Evolutionary conservation across 257 asterid species (phyloP).

Genomic region (Catharanthus roseus): DNA sequence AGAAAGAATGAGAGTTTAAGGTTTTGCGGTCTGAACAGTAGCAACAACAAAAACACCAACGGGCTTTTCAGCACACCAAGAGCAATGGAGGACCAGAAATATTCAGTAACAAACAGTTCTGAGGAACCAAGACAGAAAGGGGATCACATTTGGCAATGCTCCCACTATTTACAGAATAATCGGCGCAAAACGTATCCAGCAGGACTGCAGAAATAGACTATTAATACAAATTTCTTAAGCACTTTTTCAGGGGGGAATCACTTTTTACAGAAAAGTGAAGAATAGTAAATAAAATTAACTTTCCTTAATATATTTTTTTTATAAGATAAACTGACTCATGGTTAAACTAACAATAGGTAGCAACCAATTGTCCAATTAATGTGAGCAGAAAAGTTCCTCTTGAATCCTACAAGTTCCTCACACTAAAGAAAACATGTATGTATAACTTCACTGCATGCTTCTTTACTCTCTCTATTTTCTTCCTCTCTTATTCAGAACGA

Average conservation of each 20-base stretch:
- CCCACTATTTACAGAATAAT: not conserved
- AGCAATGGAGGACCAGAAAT: not conserved
- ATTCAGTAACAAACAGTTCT: not conserved
- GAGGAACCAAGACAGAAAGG: not conserved
- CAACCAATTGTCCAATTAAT: not conserved
- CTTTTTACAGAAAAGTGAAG: not conserved
- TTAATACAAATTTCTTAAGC: not conserved
- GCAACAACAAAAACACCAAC: too few relatives aligned
- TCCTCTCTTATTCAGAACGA: too few relatives aligned
- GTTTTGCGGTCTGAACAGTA: not conserved
- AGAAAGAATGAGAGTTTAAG: not conserved
- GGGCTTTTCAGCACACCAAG: not conserved
- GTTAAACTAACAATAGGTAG: not conserved
- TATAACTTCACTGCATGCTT: too few relatives aligned
- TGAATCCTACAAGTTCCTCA: not conserved
- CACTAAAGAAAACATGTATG: too few relatives aligned
- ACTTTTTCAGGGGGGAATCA: not conserved
- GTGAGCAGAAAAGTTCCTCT: not conserved
- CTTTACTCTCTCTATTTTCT: too few relatives aligned
- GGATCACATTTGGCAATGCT: too few relatives aligned
- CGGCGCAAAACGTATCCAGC: not conserved
- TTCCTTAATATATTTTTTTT: not conserved
- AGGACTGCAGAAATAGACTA: not conserved
- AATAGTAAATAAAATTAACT: not conserved
- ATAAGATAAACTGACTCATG: not conserved